Conservation (phyloP, 768 basidiomycete genomes). For the Russula sp. region DNA sequence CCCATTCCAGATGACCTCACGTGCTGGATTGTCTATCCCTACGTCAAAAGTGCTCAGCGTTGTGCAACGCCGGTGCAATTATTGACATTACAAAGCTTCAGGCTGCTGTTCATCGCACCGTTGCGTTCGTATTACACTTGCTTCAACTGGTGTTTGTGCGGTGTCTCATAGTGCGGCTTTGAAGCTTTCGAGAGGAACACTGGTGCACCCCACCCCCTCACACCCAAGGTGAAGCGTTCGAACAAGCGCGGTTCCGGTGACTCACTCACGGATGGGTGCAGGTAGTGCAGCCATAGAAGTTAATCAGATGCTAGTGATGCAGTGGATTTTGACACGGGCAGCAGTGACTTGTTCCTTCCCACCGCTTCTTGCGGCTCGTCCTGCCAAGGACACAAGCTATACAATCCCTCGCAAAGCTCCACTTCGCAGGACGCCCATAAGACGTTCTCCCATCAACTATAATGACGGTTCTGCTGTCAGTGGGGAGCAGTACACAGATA, state of each 20-base stretch:
- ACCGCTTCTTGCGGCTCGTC: slow-evolving; percentile 26
- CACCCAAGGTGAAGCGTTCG: not conserved
- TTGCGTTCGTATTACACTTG: no score
- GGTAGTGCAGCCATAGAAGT: not conserved
- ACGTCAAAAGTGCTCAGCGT: not conserved
- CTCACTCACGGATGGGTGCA: slow-evolving; percentile 2
- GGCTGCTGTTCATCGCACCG: no score
- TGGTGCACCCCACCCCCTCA: not conserved
- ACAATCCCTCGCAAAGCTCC: slow-evolving; percentile 4
- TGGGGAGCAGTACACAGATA: slow-evolving; percentile 39
- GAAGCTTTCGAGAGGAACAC: no score
- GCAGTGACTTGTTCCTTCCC: slow-evolving; percentile 34
- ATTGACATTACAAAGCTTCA: not conserved
- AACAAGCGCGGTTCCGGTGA: slow-evolving; percentile 1
- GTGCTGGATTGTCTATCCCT: not conserved
- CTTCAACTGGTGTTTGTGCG: no score
- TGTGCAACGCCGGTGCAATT: not conserved
- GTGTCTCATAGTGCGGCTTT: no score
- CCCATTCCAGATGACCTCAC: not conserved
- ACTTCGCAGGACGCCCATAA: slow-evolving; percentile 26
- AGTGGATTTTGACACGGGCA: slow-evolving; percentile 38
- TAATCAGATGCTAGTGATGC: not conserved
- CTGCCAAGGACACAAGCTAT: slow-evolving; percentile 24
- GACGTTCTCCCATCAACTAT: slow-evolving; percentile 34
- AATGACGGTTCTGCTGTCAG: slow-evolving; percentile 34